Conservation (phyloP, 1,284 basidiomycete genomes). For the Cutaneotrichosporon cavernicola region DNA sequence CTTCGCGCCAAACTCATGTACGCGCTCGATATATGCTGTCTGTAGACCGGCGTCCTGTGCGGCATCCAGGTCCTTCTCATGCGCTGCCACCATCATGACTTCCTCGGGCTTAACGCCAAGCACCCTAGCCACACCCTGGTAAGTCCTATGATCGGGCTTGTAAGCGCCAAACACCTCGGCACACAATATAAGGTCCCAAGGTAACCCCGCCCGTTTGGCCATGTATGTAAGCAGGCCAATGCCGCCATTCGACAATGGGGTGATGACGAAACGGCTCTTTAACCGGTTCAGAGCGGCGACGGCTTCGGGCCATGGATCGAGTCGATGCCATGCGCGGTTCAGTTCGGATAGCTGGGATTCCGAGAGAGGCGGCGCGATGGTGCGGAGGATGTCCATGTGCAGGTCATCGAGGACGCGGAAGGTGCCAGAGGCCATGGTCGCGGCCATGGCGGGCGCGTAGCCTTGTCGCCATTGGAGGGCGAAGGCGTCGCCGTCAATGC, state of each 20-base stretch:
- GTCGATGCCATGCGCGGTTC: constrained; percentile 21
- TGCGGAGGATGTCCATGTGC: constrained; percentile 18
- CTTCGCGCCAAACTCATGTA: constrained; percentile 13
- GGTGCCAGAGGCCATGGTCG: constrained; percentile 15
- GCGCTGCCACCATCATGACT: constrained; percentile 25
- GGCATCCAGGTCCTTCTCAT: constrained; percentile 21
- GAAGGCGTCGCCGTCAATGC: constrained; percentile 16
- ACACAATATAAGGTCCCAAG: constrained; percentile 19
- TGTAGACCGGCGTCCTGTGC: constrained; percentile 18
- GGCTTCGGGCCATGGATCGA: constrained; percentile 18
- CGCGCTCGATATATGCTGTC: constrained; percentile 23
- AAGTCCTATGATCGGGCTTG: constrained; percentile 17
- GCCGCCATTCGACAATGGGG: constrained; percentile 22
- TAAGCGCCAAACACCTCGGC: constrained; percentile 22
- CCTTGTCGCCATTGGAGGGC: constrained; percentile 19
- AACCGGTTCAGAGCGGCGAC: constrained; percentile 11
- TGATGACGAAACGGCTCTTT: constrained; percentile 15
- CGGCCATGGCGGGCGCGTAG: constrained; percentile 16
- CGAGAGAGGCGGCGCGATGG: constrained; percentile 8
- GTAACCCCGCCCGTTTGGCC: constrained; percentile 19
- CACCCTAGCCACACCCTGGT: constrained; percentile 16
- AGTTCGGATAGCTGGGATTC: constrained; percentile 11
- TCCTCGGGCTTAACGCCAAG: constrained; percentile 6
- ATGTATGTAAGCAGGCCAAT: constrained; percentile 18
- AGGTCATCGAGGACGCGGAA: constrained; percentile 20